A percentile compares a stretch with the other conserved stretches of the same genome.
Evolutionary conservation across 768 basidiomycete species (phyloP).

Genomic region (Cyathus striatus): DNA sequence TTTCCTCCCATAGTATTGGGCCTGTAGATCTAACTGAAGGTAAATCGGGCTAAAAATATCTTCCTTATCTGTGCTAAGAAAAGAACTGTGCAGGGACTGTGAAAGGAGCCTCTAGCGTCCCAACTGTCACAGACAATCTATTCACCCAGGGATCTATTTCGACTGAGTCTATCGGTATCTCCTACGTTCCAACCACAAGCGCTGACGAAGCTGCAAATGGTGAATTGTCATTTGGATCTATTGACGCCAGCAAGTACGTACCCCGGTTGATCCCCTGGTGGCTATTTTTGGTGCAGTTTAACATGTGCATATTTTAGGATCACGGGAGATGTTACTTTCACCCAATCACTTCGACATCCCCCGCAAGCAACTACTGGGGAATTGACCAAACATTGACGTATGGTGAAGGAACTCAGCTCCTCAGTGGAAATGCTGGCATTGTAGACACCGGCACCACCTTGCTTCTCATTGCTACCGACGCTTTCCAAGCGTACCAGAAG

Average conservation of each 20-base stretch:
- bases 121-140: conserved; percentile 58
- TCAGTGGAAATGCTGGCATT: conserved; percentile 36
- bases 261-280: conserved; percentile 21
- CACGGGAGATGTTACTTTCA: conserved; percentile 19
- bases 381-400: conserved; percentile 45
- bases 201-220: conserved; percentile 33
- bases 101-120: conserved; percentile 27
- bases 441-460: conserved; percentile 53
- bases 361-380: conserved; percentile 45
- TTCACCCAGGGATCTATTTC: conserved; percentile 41
- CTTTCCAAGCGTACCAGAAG: conserved; percentile 48
- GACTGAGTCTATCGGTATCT: conserved; percentile 43
- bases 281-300: conserved; percentile 34
- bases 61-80: too few species aligned
- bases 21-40: conserved; percentile 43
- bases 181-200: conserved; percentile 41
- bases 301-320: conserved; percentile 10
- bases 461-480: conserved; percentile 51
- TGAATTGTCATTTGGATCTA: conserved; percentile 50
- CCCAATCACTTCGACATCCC: conserved; percentile 36
- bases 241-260: conserved; percentile 42
- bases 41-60: too few species aligned
- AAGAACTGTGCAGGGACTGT: conserved; percentile 33
- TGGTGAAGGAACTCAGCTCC: conserved; percentile 26
- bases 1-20: conserved; percentile 30